These are phyloP conservation scores for Tympanopsis confertula DNA, from an alignment of 2,329 filamentous ascomycete species.

Conservation along the genomic window DNA sequence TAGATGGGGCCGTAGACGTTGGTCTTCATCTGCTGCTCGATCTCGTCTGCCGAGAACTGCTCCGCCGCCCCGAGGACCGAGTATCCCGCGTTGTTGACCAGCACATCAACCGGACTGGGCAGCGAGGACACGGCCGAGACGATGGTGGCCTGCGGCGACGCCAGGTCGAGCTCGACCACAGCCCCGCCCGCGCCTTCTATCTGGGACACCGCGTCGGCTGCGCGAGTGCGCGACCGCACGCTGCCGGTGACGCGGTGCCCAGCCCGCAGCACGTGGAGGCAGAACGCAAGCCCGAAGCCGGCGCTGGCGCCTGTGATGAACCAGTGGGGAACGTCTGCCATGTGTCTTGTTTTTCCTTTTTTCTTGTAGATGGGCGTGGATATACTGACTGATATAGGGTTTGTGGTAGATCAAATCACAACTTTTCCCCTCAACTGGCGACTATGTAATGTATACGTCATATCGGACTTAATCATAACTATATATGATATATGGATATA, in stretches of 20 bases:
- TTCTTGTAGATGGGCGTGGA: conserved; percentile 2
- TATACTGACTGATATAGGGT: no score
- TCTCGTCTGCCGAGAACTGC: no score
- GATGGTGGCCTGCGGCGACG: conserved; percentile 13
- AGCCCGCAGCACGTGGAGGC: conserved; percentile 13
- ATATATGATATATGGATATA: no score
- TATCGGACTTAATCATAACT: no score
- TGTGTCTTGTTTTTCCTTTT: conserved; percentile 2
- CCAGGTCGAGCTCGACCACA: conserved; percentile 16
- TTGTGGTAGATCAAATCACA: no score
- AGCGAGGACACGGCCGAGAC: conserved; percentile 9
- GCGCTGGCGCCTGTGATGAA: conserved; percentile 21
- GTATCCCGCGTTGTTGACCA: conserved; percentile 16
- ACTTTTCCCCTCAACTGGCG: no score
- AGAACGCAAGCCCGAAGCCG: conserved; percentile 17
- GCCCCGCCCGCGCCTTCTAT: conserved; percentile 14
- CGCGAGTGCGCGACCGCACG: conserved; percentile 13
- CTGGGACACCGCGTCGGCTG: conserved; percentile 9
- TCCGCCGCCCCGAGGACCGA: no score
- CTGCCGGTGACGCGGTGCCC: conserved; percentile 18
- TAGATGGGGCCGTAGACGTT: conserved; percentile 16
- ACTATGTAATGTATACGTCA: no score
- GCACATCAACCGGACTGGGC: conserved; percentile 12
- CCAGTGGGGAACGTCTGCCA: conserved; percentile 12
- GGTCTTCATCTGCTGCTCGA: conserved; percentile 11